These are phyloP conservation scores for Byssothecium circinans DNA, from an alignment of 2,329 filamentous ascomycete species.

Conservation along the genomic window DNA sequence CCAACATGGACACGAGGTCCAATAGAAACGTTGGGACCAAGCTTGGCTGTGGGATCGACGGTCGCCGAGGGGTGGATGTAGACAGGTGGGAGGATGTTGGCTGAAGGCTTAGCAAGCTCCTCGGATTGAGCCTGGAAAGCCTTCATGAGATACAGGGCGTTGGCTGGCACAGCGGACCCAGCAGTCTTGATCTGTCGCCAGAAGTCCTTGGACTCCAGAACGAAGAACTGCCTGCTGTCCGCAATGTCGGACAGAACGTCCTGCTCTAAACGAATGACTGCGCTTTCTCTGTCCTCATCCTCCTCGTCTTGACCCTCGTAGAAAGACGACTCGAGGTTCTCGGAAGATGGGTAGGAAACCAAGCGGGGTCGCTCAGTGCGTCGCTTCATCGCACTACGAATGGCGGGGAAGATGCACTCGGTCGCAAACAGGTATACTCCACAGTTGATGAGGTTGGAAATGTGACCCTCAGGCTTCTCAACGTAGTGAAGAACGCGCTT, in stretches of 20 bases:
- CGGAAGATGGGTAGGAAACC: slow-evolving; percentile 92
- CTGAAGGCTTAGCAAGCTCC: slow-evolving; percentile 80
- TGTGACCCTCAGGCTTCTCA: slow-evolving; percentile 96
- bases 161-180: slow-evolving; percentile 93
- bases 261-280: slow-evolving; percentile 93
- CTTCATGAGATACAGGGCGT: slow-evolving; percentile 94
- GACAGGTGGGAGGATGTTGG: slow-evolving; percentile 87
- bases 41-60: slow-evolving; percentile 92
- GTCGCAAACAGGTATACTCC: slow-evolving; percentile 97
- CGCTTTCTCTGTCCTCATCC: slow-evolving; percentile 73
- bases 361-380: slow-evolving; percentile 88
- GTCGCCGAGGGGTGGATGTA: slow-evolving; percentile 92
- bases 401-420: slow-evolving; percentile 94
- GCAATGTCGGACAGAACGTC: slow-evolving; percentile 94
- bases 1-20: slow-evolving; percentile 85
- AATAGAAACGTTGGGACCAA: slow-evolving; percentile 95
- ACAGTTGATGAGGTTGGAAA: slow-evolving; percentile 98
- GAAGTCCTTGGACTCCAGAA: slow-evolving; percentile 98
- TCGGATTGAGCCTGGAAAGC: slow-evolving; percentile 80
- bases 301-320: slow-evolving; percentile 67
- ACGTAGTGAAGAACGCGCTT: slow-evolving; percentile 98
- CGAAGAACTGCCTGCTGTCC: slow-evolving; percentile 97
- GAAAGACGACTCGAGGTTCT: slow-evolving; percentile 78
- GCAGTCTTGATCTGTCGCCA: slow-evolving; percentile 99
- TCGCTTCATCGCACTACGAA: slow-evolving; percentile 92